Evolutionary conservation across 768 basidiomycete genomes (phyloP).

Genomic region (Tylopilus sp.): DNA sequence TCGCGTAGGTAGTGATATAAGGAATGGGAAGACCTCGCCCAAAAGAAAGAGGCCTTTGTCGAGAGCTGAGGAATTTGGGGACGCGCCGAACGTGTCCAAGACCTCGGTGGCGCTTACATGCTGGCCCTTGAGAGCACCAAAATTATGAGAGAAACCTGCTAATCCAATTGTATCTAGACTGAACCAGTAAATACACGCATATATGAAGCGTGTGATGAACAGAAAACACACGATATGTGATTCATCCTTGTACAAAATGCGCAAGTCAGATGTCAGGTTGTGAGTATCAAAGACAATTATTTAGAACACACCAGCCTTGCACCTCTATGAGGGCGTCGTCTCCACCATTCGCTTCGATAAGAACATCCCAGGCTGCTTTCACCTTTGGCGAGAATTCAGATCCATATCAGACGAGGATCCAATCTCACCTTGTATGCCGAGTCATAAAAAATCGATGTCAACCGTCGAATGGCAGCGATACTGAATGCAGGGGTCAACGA

Average conservation of each 20-base stretch:
- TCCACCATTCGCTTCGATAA: constrained; percentile 19
- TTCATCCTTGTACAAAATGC: constrained; percentile 33
- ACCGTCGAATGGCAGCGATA: too few species aligned
- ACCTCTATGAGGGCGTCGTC: constrained; percentile 33
- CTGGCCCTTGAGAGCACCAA: constrained; percentile 50
- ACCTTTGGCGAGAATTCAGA: constrained; percentile 15
- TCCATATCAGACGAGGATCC: not conserved
- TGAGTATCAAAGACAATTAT: too few species aligned
- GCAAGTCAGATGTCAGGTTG: too few species aligned
- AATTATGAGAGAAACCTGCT: constrained; percentile 57
- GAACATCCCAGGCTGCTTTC: constrained; percentile 32
- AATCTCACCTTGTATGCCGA: constrained; percentile 23
- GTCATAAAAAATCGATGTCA: constrained; percentile 37
- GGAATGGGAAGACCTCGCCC: constrained; percentile 34
- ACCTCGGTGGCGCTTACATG: constrained; percentile 38
- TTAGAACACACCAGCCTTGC: constrained; percentile 26
- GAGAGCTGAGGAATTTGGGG: constrained; percentile 21
- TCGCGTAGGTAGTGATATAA: constrained; percentile 37
- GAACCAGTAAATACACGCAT: too few species aligned
- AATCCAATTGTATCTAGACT: constrained; percentile 58
- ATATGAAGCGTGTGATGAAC: not conserved
- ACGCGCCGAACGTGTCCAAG: constrained; percentile 36
- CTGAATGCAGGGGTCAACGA: too few species aligned
- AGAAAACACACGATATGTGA: constrained; percentile 28
- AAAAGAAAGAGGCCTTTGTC: constrained; percentile 36